A percentile compares a stretch with the other conserved stretches of the same genome.
These are phyloP conservation scores for Naganishia onofrii DNA, from an alignment of 768 basidiomycete species.

Conservation along the genomic window DNA sequence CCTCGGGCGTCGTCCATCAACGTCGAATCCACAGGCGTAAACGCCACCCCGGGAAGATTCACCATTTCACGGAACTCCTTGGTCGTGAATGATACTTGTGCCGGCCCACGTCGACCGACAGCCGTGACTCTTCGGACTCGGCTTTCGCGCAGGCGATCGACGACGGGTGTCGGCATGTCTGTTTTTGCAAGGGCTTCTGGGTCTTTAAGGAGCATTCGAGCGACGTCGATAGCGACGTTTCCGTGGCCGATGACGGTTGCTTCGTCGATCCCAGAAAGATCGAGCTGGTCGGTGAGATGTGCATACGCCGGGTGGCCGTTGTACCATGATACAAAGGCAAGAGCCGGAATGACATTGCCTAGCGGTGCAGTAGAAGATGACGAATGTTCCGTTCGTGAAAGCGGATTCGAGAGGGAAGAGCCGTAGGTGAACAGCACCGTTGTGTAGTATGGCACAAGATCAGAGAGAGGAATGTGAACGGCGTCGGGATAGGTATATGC, in stretches of 20 bases:
- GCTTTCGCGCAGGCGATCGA: slow-evolving; percentile 60
- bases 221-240: slow-evolving; percentile 89
- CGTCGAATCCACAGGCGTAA: slow-evolving; percentile 38
- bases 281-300: slow-evolving; percentile 60
- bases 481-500: slow-evolving; percentile 59
- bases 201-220: slow-evolving; percentile 78
- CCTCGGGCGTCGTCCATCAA: slow-evolving; percentile 42
- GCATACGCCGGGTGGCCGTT: slow-evolving; percentile 78
- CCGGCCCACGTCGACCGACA: slow-evolving; percentile 78
- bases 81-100: slow-evolving; percentile 83
- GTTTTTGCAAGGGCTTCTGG: slow-evolving; percentile 55
- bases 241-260: slow-evolving; percentile 88
- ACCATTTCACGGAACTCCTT: slow-evolving; percentile 89
- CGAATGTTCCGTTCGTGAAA: slow-evolving; percentile 57
- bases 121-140: slow-evolving; percentile 74
- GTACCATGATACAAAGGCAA: slow-evolving; percentile 92
- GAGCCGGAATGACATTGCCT: slow-evolving; percentile 64
- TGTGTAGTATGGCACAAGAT: slow-evolving; percentile 70
- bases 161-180: slow-evolving; percentile 73
- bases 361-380: slow-evolving; percentile 55
- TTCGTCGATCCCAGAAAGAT: slow-evolving; percentile 60
- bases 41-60: slow-evolving; percentile 63
- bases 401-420: slow-evolving; percentile 63
- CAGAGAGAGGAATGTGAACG: slow-evolving; percentile 61
- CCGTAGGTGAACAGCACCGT: slow-evolving; percentile 85